Base-by-base conservation (phyloP, 345 rosid genomes). In the Erucastrum elatum region DNA sequence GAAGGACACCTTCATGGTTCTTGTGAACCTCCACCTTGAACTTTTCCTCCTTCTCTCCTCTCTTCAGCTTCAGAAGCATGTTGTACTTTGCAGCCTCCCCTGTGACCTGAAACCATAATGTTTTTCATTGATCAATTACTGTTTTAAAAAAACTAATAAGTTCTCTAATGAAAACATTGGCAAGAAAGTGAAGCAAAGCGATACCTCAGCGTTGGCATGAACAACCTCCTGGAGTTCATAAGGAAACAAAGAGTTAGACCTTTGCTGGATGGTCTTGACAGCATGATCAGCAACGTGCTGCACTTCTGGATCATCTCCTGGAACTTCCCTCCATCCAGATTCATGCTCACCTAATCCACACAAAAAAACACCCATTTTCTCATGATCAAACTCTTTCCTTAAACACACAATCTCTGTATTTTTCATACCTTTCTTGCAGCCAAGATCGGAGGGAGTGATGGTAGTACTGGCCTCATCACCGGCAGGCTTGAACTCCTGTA, bases 201-300 rank as follows among this genome's bases (percentile, higher is more conserved):
- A 67, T 63, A 93, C 99, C 91, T 96, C 92, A 62, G 97, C 97
- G 39, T 96, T 87, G 11, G 98, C 96, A 61, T 91, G 85, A 46
- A 87, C 81, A 9, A 96, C 84, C 87, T 96, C 99, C 71, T 82
- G 85, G 34, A 96, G 98, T 66, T 87, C 88, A 35, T 91, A 96
- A 31, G 97, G 99, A 60, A 87, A 77, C 77, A 96, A 75, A 15
- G 99, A 96, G 81, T 96, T 96, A 73, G 99, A 96, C 85, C 94
- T 89, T 84, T 91, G 92, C 84, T 93, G 99, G 56, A 96, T 84
- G 17, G 92, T 84, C 82, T 84, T 89, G 55, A 96, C 64, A 44
- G 98, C 99, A 82, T 96, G 97, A 72, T 86, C 75, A 4, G 98
- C 99, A 5, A 94, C 99, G 78, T 90, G 94, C 82, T 87, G 92